Conservation (phyloP, 163 green algal genomes). For the Coccomyxa subellipsoidea region DNA sequence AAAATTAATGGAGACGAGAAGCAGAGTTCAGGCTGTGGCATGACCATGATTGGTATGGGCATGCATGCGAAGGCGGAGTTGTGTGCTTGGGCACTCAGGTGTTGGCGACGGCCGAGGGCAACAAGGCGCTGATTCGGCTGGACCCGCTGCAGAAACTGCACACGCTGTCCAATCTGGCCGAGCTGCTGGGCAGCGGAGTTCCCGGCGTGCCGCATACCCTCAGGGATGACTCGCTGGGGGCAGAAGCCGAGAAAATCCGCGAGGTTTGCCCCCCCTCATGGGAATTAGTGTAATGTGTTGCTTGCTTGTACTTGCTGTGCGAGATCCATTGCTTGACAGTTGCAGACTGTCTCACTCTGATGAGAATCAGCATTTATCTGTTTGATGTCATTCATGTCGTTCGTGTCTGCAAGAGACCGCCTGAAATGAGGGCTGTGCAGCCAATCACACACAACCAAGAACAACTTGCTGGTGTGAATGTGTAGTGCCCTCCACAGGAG, state of each 20-base stretch:
- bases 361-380: background rate
- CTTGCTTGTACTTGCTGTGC: no score
- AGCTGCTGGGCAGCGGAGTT: constrained; percentile 43
- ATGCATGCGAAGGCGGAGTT: background rate
- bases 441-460: background rate
- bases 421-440: background rate
- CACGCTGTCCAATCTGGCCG: constrained; percentile 80
- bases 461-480: background rate
- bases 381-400: background rate
- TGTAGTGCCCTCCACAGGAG: constrained; percentile 25
- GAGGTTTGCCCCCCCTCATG: background rate
- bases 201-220: constrained; percentile 41
- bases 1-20: no score
- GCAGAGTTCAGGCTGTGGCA: no score
- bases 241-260: constrained; percentile 43
- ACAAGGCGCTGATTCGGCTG: constrained; percentile 45
- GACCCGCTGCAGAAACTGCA: constrained; percentile 89
- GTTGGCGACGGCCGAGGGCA: constrained; percentile 49
- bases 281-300: no score
- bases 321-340: no score
- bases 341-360: background rate
- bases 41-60: no score
- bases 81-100: constrained; percentile 22
- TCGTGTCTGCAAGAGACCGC: background rate
- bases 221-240: constrained; percentile 50